Percentiles rank a stretch among this genome's conserved stretches.
Conservation (phyloP, 129 eudicot species). For the Centella asiatica region DNA sequence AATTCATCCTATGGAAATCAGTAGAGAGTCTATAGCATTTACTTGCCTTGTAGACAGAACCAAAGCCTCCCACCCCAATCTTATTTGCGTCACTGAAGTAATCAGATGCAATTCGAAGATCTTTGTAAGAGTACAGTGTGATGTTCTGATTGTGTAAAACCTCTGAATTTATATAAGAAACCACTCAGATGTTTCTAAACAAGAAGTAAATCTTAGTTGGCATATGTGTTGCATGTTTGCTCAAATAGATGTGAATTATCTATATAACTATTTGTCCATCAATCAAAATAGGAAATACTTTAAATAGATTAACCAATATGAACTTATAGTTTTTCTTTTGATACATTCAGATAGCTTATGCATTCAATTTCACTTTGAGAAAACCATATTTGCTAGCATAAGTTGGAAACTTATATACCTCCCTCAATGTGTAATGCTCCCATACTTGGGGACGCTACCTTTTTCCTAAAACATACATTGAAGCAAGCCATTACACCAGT, state of each 20-base stretch:
- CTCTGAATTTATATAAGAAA: conserved; percentile 38
- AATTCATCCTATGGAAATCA: not conserved
- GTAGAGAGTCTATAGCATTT: not conserved
- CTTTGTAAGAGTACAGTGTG: conserved; percentile 50
- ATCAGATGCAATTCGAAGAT: conserved; percentile 55
- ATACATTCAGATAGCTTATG: not conserved
- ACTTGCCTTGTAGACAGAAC: conserved; percentile 80
- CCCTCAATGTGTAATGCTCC: conserved; percentile 20
- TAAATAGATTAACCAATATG: not conserved
- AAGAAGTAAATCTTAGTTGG: not conserved
- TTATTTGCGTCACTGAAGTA: conserved; percentile 50
- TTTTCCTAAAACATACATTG: conserved; percentile 32
- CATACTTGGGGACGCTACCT: conserved; percentile 15
- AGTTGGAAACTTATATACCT: conserved; percentile 26
- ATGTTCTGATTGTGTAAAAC: conserved; percentile 40
- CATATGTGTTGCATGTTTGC: not conserved
- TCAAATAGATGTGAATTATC: not conserved
- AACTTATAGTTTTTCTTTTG: not conserved
- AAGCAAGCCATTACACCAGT: conserved; percentile 37
- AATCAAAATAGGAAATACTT: not conserved
- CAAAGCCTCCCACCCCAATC: conserved; percentile 90
- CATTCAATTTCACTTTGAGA: not conserved
- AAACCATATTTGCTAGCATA: not conserved
- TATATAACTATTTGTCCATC: too few relatives aligned
- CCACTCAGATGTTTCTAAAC: conserved; percentile 9